These are phyloP conservation scores for Haematococcus sp. DNA, from an alignment of 139 green algal genomes.

Conservation along the genomic window DNA sequence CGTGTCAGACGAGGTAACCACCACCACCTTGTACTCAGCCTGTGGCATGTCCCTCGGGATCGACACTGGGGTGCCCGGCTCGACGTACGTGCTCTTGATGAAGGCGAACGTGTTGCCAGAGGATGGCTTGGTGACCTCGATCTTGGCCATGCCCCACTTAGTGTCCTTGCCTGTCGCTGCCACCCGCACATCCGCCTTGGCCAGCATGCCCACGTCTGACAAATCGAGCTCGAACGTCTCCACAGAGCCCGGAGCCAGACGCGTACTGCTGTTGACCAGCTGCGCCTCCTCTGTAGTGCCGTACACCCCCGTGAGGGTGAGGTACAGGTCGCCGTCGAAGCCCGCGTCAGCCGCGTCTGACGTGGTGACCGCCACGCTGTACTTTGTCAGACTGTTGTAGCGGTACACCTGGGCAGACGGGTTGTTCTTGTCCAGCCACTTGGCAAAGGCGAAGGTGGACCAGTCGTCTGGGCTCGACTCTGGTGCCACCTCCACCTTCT, in stretches of 20 bases:
- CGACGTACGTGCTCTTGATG: not conserved
- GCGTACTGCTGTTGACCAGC: not conserved
- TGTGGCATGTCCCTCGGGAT: conserved; percentile 11
- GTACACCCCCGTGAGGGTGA: conserved; percentile 1
- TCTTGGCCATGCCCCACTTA: not conserved
- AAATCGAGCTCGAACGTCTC: not conserved
- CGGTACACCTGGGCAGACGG: not conserved
- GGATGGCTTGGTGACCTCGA: not conserved
- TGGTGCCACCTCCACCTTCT: conserved; percentile 5
- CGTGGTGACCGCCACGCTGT: not conserved
- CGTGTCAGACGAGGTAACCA: not conserved
- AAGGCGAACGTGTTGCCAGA: not conserved
- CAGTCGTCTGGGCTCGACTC: not conserved
- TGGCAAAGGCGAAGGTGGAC: not conserved
- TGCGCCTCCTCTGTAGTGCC: conserved; percentile 8
- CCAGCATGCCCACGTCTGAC: not conserved
- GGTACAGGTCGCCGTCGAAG: conserved; percentile 10
- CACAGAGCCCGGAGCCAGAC: not conserved
- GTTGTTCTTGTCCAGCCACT: conserved; percentile 2
- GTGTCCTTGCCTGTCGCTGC: not conserved
- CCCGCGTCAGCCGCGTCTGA: not conserved
- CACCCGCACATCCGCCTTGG: not conserved
- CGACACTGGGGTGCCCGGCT: not conserved
- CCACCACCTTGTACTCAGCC: conserved; percentile 9
- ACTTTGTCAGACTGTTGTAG: not conserved